Percentiles rank a stretch among this genome's conserved stretches.
phyloP scores from a whole-genome alignment of 2,329 filamentous ascomycete species.

The Stemphylium beticola region DNA sequence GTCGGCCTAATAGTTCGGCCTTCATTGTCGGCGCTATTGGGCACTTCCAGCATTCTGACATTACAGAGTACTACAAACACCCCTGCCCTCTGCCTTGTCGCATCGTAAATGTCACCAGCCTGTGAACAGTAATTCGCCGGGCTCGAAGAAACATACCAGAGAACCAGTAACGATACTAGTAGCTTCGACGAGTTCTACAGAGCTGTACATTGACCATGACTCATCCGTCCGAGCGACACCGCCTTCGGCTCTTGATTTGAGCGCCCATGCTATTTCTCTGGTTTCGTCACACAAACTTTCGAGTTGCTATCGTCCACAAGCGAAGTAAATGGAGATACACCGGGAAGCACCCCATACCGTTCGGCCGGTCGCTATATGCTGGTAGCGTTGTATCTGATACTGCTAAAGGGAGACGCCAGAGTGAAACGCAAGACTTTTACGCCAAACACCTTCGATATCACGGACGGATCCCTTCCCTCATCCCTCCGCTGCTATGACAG shows the following conservation, averaged over 20 bases:
- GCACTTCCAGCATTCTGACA: neutral
- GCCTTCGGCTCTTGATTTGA: slow-evolving; percentile 13
- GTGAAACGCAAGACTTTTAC: too few relatives aligned
- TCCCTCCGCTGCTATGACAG: too few relatives aligned
- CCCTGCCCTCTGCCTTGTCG: neutral
- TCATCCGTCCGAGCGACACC: slow-evolving; percentile 7
- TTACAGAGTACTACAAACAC: neutral
- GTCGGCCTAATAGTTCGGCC: neutral
- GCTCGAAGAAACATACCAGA: neutral
- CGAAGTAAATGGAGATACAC: neutral
- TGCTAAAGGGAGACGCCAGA: too few relatives aligned
- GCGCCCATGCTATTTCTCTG: slow-evolving; percentile 26
- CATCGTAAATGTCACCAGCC: neutral
- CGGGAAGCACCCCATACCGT: slow-evolving; percentile 28
- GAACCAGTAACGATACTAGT: neutral
- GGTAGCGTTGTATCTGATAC: too few relatives aligned
- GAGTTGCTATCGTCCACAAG: slow-evolving; percentile 6
- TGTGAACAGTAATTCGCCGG: neutral
- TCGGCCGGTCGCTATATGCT: slow-evolving; percentile 18
- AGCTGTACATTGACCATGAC: neutral
- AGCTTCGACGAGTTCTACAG: neutral
- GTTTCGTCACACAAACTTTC: slow-evolving; percentile 23
- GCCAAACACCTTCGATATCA: too few relatives aligned
- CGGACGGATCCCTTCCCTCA: too few relatives aligned
- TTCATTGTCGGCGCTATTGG: neutral